These are phyloP conservation scores for Saitozyma podzolica DNA, from an alignment of 768 basidiomycete genomes.

Conservation along the genomic window DNA sequence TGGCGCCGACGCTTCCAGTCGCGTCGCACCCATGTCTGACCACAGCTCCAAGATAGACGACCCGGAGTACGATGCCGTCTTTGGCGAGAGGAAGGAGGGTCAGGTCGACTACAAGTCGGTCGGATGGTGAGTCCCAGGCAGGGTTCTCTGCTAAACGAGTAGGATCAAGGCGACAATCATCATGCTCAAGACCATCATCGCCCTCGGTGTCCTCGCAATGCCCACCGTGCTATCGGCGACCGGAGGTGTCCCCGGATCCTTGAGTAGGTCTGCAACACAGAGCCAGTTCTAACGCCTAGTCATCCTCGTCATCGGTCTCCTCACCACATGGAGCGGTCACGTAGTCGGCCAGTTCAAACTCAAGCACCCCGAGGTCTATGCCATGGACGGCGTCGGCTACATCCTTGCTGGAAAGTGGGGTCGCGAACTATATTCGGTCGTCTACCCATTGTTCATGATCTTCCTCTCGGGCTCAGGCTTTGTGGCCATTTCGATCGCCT, in stretches of 20 bases:
- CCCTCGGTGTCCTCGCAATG: conserved; percentile 42
- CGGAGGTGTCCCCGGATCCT: conserved; percentile 37
- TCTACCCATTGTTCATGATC: conserved; percentile 40
- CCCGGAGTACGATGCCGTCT: too few species aligned
- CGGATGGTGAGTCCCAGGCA: too few species aligned
- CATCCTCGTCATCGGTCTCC: conserved; percentile 22
- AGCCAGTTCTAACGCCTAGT: conserved; percentile 7
- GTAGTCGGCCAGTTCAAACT: conserved; percentile 35
- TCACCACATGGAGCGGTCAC: conserved; percentile 30
- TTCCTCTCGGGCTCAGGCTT: conserved; percentile 24
- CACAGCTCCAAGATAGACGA: too few species aligned
- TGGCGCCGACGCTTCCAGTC: conserved; percentile 2
- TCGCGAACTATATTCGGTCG: conserved; percentile 33
- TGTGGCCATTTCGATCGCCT: conserved; percentile 36
- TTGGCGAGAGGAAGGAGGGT: too few species aligned
- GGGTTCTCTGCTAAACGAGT: too few species aligned
- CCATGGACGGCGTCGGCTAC: conserved; percentile 31
- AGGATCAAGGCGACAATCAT: conserved; percentile 42
- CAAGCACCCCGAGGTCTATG: conserved; percentile 39
- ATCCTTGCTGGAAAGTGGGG: conserved; percentile 30
- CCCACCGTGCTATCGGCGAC: conserved; percentile 31
- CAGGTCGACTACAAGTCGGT: too few species aligned
- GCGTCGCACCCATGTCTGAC: too few species aligned
- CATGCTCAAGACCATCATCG: conserved; percentile 44
- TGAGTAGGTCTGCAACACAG: conserved; percentile 18